These are phyloP conservation scores for Marvania coccoides DNA, from an alignment of 139 green algal genomes.

Conservation along the genomic window DNA sequence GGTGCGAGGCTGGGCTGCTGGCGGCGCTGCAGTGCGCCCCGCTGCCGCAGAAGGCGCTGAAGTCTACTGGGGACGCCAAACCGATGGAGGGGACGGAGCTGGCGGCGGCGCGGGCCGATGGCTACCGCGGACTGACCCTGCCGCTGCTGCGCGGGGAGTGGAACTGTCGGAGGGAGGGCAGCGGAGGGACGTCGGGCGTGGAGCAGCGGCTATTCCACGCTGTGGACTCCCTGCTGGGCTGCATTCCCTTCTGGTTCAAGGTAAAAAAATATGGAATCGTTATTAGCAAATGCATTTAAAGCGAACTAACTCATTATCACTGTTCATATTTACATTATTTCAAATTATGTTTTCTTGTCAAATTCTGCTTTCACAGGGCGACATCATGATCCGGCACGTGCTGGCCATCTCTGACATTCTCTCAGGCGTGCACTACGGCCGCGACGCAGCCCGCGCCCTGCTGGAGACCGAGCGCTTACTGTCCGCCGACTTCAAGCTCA, in stretches of 20 bases:
- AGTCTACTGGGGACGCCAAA: neutral
- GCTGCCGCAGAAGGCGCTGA: constrained; percentile 15
- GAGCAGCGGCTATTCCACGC: constrained; percentile 36
- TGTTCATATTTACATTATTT: no score
- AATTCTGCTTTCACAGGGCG: constrained; percentile 2
- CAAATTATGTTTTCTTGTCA: neutral
- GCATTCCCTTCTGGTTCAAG: constrained; percentile 53
- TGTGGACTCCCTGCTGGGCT: constrained; percentile 41
- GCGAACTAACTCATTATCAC: no score
- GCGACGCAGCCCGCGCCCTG: constrained; percentile 22
- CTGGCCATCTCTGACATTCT: constrained; percentile 16
- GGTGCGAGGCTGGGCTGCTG: constrained; percentile 44
- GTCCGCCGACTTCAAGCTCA: constrained; percentile 7
- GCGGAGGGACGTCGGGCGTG: neutral
- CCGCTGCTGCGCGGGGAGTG: constrained; percentile 61
- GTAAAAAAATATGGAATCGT: no score
- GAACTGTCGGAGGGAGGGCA: constrained; percentile 16
- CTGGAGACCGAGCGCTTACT: constrained; percentile 27
- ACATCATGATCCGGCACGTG: constrained; percentile 1
- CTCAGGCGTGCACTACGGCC: neutral
- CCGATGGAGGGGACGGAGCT: constrained; percentile 22
- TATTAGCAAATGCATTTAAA: no score
- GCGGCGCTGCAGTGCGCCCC: constrained; percentile 40
- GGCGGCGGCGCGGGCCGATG: constrained; percentile 34
- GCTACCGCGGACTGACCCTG: constrained; percentile 45